Evolutionary conservation across 805 yeast species (phyloP).

Genomic region (Myxozyma lipomycoides): DNA sequence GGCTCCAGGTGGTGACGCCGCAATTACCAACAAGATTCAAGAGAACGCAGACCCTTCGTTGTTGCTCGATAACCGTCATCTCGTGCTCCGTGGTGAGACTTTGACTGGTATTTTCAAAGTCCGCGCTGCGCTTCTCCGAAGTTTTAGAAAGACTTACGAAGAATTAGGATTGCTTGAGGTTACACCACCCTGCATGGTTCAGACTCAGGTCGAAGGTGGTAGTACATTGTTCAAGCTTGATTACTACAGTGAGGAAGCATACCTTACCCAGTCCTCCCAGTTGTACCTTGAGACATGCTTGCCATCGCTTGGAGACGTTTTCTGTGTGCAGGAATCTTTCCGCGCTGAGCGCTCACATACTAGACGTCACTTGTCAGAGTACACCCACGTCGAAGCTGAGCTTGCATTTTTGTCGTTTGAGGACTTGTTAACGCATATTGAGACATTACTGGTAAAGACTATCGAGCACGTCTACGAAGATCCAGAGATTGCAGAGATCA

Average conservation of each 20-base stretch:
- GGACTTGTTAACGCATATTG: slow-evolving; percentile 80
- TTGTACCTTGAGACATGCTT: slow-evolving; percentile 93
- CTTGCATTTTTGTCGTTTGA: slow-evolving; percentile 83
- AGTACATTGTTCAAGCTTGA: slow-evolving; percentile 88
- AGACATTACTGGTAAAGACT: slow-evolving; percentile 63
- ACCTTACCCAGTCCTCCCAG: slow-evolving; percentile 94
- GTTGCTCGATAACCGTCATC: slow-evolving; percentile 90
- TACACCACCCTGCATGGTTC: slow-evolving; percentile 99
- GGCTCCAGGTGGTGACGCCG: slow-evolving; percentile 95
- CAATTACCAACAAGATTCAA: slow-evolving; percentile 89
- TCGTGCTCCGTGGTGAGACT: slow-evolving; percentile 94
- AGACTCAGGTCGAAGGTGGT: slow-evolving; percentile 99
- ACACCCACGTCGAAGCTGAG: slow-evolving; percentile 96
- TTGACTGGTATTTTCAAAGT: slow-evolving; percentile 90
- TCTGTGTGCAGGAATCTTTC: slow-evolving; percentile 96
- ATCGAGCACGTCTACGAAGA: slow-evolving; percentile 78
- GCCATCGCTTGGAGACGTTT: slow-evolving; percentile 95
- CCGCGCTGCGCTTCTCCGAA: slow-evolving; percentile 69
- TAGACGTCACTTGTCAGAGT: slow-evolving; percentile 94
- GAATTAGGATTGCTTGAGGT: slow-evolving; percentile 82
- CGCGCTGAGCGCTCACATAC: slow-evolving; percentile 99
- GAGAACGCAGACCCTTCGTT: slow-evolving; percentile 83
- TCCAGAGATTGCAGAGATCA: slow-evolving; percentile 85
- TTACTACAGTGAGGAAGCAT: slow-evolving; percentile 97
- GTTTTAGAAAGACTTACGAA: slow-evolving; percentile 70